Evolutionary conservation across 2,329 filamentous ascomycete species (phyloP).

Genomic region (Zarea fungicola): DNA sequence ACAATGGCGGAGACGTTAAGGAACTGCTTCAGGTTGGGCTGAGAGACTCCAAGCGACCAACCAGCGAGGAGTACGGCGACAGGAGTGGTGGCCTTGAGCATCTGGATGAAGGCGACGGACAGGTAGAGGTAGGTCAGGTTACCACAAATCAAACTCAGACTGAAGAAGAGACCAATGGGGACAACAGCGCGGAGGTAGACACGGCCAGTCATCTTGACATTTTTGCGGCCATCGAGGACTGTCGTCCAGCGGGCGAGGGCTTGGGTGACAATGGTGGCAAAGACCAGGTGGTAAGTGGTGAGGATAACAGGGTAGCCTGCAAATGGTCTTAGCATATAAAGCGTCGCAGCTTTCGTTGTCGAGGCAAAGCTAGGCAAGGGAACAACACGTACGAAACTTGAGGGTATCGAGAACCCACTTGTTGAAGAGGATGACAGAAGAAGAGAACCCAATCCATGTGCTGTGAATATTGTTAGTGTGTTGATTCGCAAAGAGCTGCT

Average conservation of each 20-base stretch:
- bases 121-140: conserved; percentile 95
- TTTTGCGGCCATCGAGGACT: conserved; percentile 89
- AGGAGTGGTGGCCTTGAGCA: conserved; percentile 97
- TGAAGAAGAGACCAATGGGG: conserved; percentile 94
- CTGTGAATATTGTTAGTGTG: conserved; percentile 39
- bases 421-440: conserved; percentile 97
- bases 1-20: conserved; percentile 94
- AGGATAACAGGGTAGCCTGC: conserved; percentile 73
- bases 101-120: conserved; percentile 95
- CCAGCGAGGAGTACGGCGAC: conserved; percentile 87
- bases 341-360: conserved; percentile 72
- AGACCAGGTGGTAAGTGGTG: conserved; percentile 92
- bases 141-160: conserved; percentile 89
- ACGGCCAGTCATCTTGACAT: conserved; percentile 92
- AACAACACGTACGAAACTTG: conserved; percentile 58
- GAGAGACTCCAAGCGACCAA: conserved; percentile 79
- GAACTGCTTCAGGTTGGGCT: conserved; percentile 80
- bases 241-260: conserved; percentile 83
- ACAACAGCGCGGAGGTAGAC: conserved; percentile 92
- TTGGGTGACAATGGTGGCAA: conserved; percentile 93
- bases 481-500: not conserved
- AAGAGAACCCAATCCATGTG: conserved; percentile 87
- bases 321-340: conserved; percentile 65
- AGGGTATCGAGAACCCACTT: conserved; percentile 92
- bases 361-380: too few relatives aligned